phyloP scores from a whole-genome alignment of 768 basidiomycete genomes.

The Lepiota brunneoincarnata region DNA sequence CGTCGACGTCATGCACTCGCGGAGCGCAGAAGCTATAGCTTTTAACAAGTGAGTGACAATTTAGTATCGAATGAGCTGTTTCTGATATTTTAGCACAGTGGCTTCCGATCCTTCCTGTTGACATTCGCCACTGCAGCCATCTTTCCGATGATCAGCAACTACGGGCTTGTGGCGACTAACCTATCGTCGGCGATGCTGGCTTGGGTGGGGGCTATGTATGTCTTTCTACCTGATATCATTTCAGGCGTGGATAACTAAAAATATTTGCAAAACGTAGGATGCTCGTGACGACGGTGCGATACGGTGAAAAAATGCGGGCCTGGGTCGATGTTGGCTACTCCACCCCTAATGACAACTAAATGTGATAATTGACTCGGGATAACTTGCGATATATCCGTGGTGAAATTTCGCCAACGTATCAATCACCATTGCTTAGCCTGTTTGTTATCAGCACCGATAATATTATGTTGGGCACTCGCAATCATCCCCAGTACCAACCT shows the following conservation, averaged over 20 bases:
- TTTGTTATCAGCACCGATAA: too few species aligned
- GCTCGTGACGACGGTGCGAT: slow-evolving; percentile 45
- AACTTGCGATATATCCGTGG: too few species aligned
- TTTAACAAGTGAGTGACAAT: slow-evolving; percentile 42
- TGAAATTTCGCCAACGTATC: too few species aligned
- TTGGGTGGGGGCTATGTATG: slow-evolving; percentile 54
- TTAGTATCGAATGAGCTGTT: not conserved
- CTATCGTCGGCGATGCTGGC: slow-evolving; percentile 40
- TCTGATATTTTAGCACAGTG: slow-evolving; percentile 29
- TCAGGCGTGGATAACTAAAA: slow-evolving; percentile 9
- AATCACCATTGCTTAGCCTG: too few species aligned
- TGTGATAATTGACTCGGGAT: not conserved
- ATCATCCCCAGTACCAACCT: too few species aligned
- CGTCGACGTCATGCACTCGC: slow-evolving; percentile 57
- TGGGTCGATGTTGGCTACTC: slow-evolving; percentile 58
- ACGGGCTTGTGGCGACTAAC: slow-evolving; percentile 52
- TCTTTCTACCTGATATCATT: not conserved
- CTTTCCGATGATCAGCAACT: slow-evolving; percentile 49
- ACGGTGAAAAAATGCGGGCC: slow-evolving; percentile 54
- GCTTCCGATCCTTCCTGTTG: slow-evolving; percentile 42
- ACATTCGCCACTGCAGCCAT: slow-evolving; percentile 41
- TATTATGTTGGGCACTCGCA: too few species aligned
- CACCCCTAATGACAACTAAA: slow-evolving; percentile 33
- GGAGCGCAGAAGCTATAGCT: slow-evolving; percentile 64
- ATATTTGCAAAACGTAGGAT: slow-evolving; percentile 39